Conservation (phyloP, 345 rosid species). For the rapeseed (Brassica napus) region Da-Ae NC_063435.1:9327001-9327500, state of each 20-base stretch:
- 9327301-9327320: background rate
- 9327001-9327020: no score
- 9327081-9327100: slow-evolving; percentile 56
- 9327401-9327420: slow-evolving; percentile 71
- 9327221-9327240: slow-evolving; percentile 58
- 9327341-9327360: background rate
- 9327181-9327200: slow-evolving; percentile 83
- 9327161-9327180: slow-evolving; percentile 63
- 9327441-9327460: slow-evolving; percentile 80
- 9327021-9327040: no score
- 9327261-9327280: slow-evolving; percentile 69
- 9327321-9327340: background rate
- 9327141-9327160: slow-evolving; percentile 54
- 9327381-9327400: slow-evolving; percentile 90
- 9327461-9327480: slow-evolving; percentile 79
- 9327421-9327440: slow-evolving; percentile 81
- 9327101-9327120: slow-evolving; percentile 82
- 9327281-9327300: slow-evolving; percentile 43
- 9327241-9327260: slow-evolving; percentile 90
- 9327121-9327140: slow-evolving; percentile 55
- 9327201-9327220: slow-evolving; percentile 68
- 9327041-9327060: slow-evolving; percentile 60
- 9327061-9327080: slow-evolving; percentile 59
- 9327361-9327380: slow-evolving; percentile 26
- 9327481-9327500: slow-evolving; percentile 63